Evolutionary conservation across 306 rosid species (phyloP), one percentile per base, ranked within the genome.

Genomic region (Lathyrus oleraceus): DNA sequence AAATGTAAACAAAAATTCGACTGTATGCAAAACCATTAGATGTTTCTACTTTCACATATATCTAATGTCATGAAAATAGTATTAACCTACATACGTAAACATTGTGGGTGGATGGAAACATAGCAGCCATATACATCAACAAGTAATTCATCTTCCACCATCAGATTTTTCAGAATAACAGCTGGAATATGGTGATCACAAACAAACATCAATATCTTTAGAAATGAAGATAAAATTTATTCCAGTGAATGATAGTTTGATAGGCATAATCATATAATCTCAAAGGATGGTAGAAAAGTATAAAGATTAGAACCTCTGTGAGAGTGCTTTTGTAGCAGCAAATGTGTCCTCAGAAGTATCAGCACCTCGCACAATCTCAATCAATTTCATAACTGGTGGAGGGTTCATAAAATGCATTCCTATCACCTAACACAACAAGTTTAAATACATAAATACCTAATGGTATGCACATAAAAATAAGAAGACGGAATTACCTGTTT

Each of bases 401-500:
- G 98, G 97, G 67, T 93, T 90, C 97, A 93, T 88, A 72, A 93
- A 93, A 84, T 93, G 98, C 98, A 93, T 88, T 65, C 97, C 98
- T 76, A 90, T 90, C 57, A 93, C 97, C 98, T 90, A 77, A 36
- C 32, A 35, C 8, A 32, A 32, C 6, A 32, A 32, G 8, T 25
- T 25, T 25, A 25, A 25, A 25, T 25, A 3, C 28, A 25, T 5
- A 32, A 32, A 32, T 32, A 32, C 8, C 8, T 6, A 32, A 32
- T 5, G 38, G 8, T 32, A 5, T 6, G 38, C 38, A 32, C 38
- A 32, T 32, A 44, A 44, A 14, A 44, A 44, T 0, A 48, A 49
- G 5, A 51, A 51, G 6, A 15, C 13, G 10, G 32, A 65, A 92
- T 35, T 35, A 35, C 97, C 96, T 93, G 91, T 52, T 52, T 62